Conservation (phyloP, 2,329 filamentous ascomycete species). For the Orbilia javanica region DNA sequence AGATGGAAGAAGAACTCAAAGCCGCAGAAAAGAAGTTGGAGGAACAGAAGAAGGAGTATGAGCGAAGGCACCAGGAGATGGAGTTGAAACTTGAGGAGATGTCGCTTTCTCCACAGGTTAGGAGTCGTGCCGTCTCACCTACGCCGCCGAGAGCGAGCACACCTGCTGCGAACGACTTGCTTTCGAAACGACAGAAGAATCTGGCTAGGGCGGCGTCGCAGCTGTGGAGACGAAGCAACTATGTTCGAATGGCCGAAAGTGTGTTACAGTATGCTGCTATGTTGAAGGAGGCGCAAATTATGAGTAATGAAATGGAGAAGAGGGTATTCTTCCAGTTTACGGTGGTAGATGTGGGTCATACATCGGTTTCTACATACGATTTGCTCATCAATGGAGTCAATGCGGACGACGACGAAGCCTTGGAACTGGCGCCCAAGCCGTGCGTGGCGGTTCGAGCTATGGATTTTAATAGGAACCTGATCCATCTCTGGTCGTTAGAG, state of each 20-base stretch:
- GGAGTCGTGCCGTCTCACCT: constrained; percentile 64
- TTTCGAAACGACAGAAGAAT: constrained; percentile 79
- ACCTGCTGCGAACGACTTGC: constrained; percentile 60
- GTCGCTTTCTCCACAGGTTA: constrained; percentile 59
- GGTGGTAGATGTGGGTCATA: constrained; percentile 88
- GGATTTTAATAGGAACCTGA: constrained; percentile 86
- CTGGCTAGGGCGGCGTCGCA: constrained; percentile 76
- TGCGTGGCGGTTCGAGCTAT: constrained; percentile 91
- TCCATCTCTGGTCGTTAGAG: constrained; percentile 93
- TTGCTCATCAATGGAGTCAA: constrained; percentile 92
- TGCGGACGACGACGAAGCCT: constrained; percentile 81
- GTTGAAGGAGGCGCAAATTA: constrained; percentile 95
- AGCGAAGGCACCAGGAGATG: constrained; percentile 83
- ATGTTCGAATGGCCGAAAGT: constrained; percentile 92
- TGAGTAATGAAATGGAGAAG: constrained; percentile 97
- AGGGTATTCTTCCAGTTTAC: constrained; percentile 94
- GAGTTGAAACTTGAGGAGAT: constrained; percentile 65
- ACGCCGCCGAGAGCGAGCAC: constrained; percentile 63
- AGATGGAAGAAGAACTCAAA: constrained; percentile 84
- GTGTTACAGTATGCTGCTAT: constrained; percentile 88
- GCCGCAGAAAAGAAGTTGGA: constrained; percentile 85
- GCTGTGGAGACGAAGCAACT: constrained; percentile 86
- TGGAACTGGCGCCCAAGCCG: constrained; percentile 86
- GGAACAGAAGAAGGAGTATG: constrained; percentile 84
- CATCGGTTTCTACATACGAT: constrained; percentile 92